Percentiles rank a stretch among this genome's conserved stretches.
Conservation (phyloP, 306 rosid species). For the Begonia masoniana region DNA sequence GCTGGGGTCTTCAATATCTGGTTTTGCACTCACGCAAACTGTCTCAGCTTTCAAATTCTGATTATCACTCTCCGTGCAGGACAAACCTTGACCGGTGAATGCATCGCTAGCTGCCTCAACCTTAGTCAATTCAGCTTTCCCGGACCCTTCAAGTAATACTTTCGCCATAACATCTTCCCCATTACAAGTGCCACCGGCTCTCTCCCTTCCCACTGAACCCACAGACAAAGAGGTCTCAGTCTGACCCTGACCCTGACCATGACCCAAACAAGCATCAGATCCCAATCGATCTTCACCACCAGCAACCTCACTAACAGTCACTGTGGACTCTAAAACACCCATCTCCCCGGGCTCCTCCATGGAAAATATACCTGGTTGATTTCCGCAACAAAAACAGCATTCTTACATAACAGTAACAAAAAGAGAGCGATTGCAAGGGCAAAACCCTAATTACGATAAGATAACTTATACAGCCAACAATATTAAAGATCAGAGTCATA, state of each 20-base stretch:
- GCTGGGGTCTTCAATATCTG: too few species aligned
- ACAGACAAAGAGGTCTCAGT: constrained; percentile 23
- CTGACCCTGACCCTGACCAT: constrained; percentile 7
- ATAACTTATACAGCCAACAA: constrained; percentile 1
- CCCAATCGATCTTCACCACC: constrained; percentile 25
- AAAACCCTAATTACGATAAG: constrained; percentile 28
- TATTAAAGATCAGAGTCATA: not conserved
- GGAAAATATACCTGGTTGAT: constrained; percentile 27
- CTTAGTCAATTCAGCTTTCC: constrained; percentile 13
- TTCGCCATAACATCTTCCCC: constrained; percentile 71
- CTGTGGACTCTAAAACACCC: constrained; percentile 33
- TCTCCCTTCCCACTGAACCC: constrained; percentile 23
- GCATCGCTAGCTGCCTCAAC: not conserved
- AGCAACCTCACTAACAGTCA: constrained; percentile 21
- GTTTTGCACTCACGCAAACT: too few species aligned
- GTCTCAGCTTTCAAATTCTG: too few species aligned
- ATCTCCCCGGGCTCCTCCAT: constrained; percentile 57
- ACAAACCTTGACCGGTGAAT: too few species aligned
- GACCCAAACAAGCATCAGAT: constrained; percentile 6
- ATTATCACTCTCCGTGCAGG: too few species aligned
- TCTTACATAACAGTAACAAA: not conserved
- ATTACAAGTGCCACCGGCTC: constrained; percentile 30
- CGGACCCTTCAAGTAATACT: constrained; percentile 38
- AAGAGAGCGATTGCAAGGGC: constrained; percentile 4
- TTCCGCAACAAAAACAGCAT: constrained; percentile 13